Conservation (phyloP, 495 filamentous ascomycete genomes). For the Schizothecium vesticola region DNA sequence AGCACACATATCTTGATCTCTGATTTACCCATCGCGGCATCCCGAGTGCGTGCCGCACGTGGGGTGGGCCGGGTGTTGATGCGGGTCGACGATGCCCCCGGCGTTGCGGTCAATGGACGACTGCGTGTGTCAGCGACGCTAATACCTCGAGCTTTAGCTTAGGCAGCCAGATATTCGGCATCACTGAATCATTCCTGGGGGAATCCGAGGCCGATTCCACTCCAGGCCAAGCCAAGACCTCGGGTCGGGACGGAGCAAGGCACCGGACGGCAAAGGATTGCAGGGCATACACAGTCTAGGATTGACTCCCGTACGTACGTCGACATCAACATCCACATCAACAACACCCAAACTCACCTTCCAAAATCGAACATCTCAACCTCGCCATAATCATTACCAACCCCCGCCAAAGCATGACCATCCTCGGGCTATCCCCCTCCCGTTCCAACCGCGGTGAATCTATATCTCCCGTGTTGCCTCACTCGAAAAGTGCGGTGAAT, state of each 20-base stretch:
- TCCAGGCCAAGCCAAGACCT: too few species aligned
- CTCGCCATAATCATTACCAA: background rate
- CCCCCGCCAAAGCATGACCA: background rate
- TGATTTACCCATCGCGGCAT: background rate
- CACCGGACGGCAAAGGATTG: too few species aligned
- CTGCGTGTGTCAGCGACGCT: background rate
- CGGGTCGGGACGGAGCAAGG: too few species aligned
- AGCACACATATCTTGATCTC: background rate
- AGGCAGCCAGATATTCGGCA: background rate
- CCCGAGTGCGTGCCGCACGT: background rate
- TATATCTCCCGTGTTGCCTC: too few species aligned
- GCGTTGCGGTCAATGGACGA: background rate
- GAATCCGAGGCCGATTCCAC: too few species aligned
- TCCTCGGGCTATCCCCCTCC: background rate
- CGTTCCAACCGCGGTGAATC: background rate
- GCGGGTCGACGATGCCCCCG: background rate
- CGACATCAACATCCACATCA: background rate
- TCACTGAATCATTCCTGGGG: too few species aligned
- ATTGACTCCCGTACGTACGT: too few species aligned
- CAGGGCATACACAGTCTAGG: too few species aligned
- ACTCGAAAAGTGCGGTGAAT: background rate
- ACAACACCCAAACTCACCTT: background rate
- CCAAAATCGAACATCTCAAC: background rate
- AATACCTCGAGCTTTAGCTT: background rate
- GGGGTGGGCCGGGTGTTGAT: too few species aligned